phyloP scores from a whole-genome alignment of 768 basidiomycete genomes.

The Guyanaporus albipodus region DNA sequence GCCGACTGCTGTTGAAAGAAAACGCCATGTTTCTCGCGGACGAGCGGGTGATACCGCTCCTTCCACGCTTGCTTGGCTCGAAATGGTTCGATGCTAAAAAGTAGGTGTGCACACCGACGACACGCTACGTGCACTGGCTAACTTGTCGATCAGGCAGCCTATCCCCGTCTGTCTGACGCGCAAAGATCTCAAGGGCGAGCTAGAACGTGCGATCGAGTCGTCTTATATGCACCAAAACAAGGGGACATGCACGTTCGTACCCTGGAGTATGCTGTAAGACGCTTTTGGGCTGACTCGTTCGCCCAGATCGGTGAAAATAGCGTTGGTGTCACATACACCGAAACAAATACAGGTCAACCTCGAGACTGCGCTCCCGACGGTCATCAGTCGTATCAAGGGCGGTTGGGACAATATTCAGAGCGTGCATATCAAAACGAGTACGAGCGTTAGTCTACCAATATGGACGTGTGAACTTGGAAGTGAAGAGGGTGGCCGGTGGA shows the following conservation, averaged over 20 bases:
- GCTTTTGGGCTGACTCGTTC: not conserved
- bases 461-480: conserved; percentile 79
- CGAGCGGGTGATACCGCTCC: conserved; percentile 80
- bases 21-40: conserved; percentile 93
- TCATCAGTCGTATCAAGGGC: conserved; percentile 66
- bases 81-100: conserved; percentile 96
- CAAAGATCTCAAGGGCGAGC: conserved; percentile 87
- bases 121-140: not conserved
- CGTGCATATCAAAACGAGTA: conserved; percentile 85
- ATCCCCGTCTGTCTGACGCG: conserved; percentile 88
- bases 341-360: conserved; percentile 78
- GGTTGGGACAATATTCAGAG: conserved; percentile 91
- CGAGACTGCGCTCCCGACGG: conserved; percentile 67
- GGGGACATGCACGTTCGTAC: conserved; percentile 85
- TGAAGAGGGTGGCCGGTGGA: conserved; percentile 31
- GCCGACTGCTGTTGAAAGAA: conserved; percentile 79
- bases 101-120: conserved; percentile 41
- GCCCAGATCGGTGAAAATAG: conserved; percentile 79
- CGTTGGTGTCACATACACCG: conserved; percentile 65
- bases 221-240: conserved; percentile 95
- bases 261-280: too few species aligned
- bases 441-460: conserved; percentile 81
- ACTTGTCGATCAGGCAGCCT: conserved; percentile 63
- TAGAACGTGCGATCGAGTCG: conserved; percentile 89
- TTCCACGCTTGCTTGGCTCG: conserved; percentile 83